Conservation (phyloP, 257 asterid species). For the Solanum acaule region DNA sequence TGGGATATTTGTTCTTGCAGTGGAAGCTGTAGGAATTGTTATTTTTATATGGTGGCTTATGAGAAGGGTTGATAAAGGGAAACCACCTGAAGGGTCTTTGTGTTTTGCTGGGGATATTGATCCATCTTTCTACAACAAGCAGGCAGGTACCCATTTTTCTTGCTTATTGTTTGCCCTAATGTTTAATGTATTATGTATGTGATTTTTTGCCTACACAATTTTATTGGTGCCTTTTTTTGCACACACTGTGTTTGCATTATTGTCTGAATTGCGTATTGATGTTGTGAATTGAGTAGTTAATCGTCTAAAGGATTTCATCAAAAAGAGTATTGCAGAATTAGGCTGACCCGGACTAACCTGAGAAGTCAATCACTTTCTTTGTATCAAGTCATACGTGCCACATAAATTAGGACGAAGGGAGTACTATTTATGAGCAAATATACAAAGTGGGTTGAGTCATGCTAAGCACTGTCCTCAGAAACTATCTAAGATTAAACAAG, state of each 20-base stretch:
- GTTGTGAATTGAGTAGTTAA: background rate
- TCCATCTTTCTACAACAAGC: constrained; percentile 39
- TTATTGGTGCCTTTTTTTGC: background rate
- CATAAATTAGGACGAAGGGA: background rate
- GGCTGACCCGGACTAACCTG: background rate
- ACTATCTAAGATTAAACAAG: background rate
- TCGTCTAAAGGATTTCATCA: background rate
- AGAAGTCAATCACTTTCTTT: background rate
- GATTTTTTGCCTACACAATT: background rate
- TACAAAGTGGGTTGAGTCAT: background rate
- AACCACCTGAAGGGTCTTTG: constrained; percentile 1
- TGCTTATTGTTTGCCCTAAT: background rate
- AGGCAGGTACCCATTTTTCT: constrained; percentile 29
- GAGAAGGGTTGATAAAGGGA: constrained; percentile 22
- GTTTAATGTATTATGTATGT: background rate
- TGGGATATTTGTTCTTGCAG: constrained; percentile 52
- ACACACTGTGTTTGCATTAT: background rate
- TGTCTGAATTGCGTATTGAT: background rate
- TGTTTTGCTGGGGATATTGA: constrained; percentile 23
- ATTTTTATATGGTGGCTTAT: constrained; percentile 45
- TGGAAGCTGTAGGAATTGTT: constrained; percentile 47
- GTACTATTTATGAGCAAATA: background rate
- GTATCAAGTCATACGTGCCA: background rate
- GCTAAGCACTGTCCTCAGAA: background rate
- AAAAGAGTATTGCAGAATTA: background rate